Percentiles rank a stretch among this genome's conserved stretches.
These are phyloP conservation scores for Dendrobium catenatum DNA, from an alignment of 106 monocot species.

Conservation along the genomic window DNA sequence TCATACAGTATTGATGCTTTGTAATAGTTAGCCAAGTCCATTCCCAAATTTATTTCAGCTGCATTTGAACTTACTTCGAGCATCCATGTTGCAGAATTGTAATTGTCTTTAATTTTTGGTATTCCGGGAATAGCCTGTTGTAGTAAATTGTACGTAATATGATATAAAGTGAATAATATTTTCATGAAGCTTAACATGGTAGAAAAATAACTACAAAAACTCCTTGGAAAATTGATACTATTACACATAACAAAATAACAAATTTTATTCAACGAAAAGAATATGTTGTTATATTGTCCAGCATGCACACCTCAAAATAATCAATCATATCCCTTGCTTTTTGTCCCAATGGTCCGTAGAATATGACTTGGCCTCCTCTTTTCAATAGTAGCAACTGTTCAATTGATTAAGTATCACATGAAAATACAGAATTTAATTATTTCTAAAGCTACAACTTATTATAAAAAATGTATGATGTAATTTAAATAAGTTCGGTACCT, in stretches of 20 bases:
- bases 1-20: slow-evolving; percentile 23
- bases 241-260: too few relatives aligned
- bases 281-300: too few relatives aligned
- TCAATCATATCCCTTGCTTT: slow-evolving; percentile 49
- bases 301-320: slow-evolving; percentile 57
- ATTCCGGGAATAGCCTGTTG: slow-evolving; percentile 48
- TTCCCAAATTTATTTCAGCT: slow-evolving; percentile 34
- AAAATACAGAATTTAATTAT: neutral
- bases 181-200: too few relatives aligned
- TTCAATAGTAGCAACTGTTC: slow-evolving; percentile 62
- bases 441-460: too few relatives aligned
- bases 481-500: neutral
- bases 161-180: too few relatives aligned
- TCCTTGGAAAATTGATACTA: too few relatives aligned
- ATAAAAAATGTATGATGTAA: too few relatives aligned
- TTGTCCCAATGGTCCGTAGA: slow-evolving; percentile 48
- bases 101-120: slow-evolving; percentile 40
- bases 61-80: slow-evolving; percentile 53
- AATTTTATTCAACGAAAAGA: too few relatives aligned
- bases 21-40: slow-evolving; percentile 58
- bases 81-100: slow-evolving; percentile 80
- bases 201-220: too few relatives aligned
- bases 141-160: too few relatives aligned
- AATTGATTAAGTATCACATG: neutral
- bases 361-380: slow-evolving; percentile 68